Percentiles rank a stretch among this genome's conserved stretches.
phyloP scores from a whole-genome alignment of 202 grass and related monocot species.

The Zoysia matrella region DNA sequence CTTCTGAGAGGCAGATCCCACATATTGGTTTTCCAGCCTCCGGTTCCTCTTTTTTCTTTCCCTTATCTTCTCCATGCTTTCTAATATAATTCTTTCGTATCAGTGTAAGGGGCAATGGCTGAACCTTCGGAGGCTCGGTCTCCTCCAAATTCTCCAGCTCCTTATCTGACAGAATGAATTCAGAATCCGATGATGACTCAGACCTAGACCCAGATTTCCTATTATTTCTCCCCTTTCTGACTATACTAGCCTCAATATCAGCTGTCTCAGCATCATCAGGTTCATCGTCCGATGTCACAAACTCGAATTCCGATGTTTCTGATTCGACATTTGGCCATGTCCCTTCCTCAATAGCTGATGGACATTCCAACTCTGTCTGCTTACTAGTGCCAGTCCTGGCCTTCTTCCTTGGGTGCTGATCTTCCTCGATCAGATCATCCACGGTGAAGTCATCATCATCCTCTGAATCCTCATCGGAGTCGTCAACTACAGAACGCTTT shows the following conservation, averaged over 20 bases:
- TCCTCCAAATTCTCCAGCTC: constrained; percentile 57
- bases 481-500: constrained; percentile 33
- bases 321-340: constrained; percentile 61
- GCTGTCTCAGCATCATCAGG: constrained; percentile 35
- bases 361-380: constrained; percentile 22
- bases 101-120: constrained; percentile 2
- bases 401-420: constrained; percentile 58
- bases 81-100: constrained; percentile 39
- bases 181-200: constrained; percentile 75
- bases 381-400: constrained; percentile 46
- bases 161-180: constrained; percentile 68
- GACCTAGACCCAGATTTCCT: constrained; percentile 31
- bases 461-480: constrained; percentile 54
- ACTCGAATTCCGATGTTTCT: constrained; percentile 80
- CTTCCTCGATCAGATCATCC: constrained; percentile 48
- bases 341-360: constrained; percentile 30
- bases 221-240: constrained; percentile 66
- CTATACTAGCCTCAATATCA: constrained; percentile 24
- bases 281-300: constrained; percentile 75
- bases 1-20: constrained; percentile 89
- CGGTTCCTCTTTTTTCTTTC: constrained; percentile 65
- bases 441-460: constrained; percentile 71
- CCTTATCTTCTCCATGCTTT: constrained; percentile 67
- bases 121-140: constrained; percentile 30
- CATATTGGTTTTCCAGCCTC: constrained; percentile 65